These are phyloP conservation scores for Vanrija sp. DNA, from an alignment of 1,284 basidiomycete species.

Conservation along the genomic window DNA sequence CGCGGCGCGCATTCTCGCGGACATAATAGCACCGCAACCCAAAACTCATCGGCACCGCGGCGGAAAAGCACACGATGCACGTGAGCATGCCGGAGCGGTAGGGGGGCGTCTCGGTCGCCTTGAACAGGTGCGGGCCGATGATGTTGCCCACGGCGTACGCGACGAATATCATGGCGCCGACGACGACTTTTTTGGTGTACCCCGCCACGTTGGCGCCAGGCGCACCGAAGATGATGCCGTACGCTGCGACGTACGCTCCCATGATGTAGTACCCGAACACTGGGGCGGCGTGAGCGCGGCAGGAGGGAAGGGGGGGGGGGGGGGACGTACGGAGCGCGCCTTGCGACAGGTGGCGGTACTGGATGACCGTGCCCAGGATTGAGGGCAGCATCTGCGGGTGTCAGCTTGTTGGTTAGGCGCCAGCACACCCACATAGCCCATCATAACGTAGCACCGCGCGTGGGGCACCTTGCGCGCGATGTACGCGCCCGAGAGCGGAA, in stretches of 20 bases:
- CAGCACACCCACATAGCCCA: slow-evolving; percentile 6
- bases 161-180: slow-evolving; percentile 32
- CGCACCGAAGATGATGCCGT: slow-evolving; percentile 30
- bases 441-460: slow-evolving; percentile 24
- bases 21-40: slow-evolving; percentile 27
- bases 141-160: slow-evolving; percentile 25
- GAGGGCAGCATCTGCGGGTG: slow-evolving; percentile 22
- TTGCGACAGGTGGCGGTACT: slow-evolving; percentile 18
- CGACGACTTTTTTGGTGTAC: slow-evolving; percentile 32
- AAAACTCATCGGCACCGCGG: slow-evolving; percentile 16
- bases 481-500: slow-evolving; percentile 29
- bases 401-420: background rate
- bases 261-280: slow-evolving; percentile 38
- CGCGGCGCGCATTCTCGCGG: slow-evolving; percentile 25
- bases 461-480: slow-evolving; percentile 25
- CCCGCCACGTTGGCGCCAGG: slow-evolving; percentile 34
- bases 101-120: slow-evolving; percentile 27
- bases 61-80: slow-evolving; percentile 32
- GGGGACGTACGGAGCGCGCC: slow-evolving; percentile 26
- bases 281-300: slow-evolving; percentile 11
- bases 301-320: background rate
- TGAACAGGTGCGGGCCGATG: slow-evolving; percentile 31
- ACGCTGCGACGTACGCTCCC: slow-evolving; percentile 31
- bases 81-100: slow-evolving; percentile 34
- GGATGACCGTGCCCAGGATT: slow-evolving; percentile 23